Conservation (phyloP, 208 protist species). For the Acanthamoeba castellanii region DNA sequence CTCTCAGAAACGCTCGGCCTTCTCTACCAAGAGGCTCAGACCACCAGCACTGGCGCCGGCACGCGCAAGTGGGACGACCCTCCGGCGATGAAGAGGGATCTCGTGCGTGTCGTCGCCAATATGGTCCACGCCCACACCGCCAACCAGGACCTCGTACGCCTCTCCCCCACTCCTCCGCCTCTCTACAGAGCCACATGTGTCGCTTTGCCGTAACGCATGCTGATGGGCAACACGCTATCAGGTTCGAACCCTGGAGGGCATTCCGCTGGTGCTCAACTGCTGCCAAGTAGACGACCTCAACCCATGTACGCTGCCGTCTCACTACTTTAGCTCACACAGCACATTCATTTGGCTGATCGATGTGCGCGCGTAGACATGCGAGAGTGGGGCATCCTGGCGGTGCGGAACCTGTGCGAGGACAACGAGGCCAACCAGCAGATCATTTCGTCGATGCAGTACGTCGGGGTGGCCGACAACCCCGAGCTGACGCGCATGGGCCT, state of each 20-base stretch:
- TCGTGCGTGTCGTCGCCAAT: constrained; percentile 39
- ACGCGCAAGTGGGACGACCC: constrained; percentile 4
- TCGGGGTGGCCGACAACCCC: not conserved
- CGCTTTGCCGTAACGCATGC: not conserved
- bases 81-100: constrained; percentile 38
- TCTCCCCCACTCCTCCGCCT: not conserved
- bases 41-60: not conserved
- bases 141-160: constrained; percentile 40
- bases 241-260: constrained; percentile 18
- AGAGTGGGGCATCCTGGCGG: constrained; percentile 46
- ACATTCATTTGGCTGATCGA: not conserved
- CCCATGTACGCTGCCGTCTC: constrained; percentile 18
- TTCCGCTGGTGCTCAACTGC: constrained; percentile 33
- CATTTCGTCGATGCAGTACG: not conserved
- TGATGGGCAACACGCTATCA: not conserved
- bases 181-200: no score
- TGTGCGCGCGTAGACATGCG: not conserved
- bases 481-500: constrained; percentile 39
- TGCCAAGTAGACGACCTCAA: constrained; percentile 51
- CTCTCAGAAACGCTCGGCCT: not conserved
- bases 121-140: constrained; percentile 23
- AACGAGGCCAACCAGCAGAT: constrained; percentile 53
- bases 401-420: constrained; percentile 55
- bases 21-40: not conserved
- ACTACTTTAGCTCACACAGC: no score